Evolutionary conservation across 306 rosid genomes (phyloP).

Genomic region (Corylus heterophylla): DNA sequence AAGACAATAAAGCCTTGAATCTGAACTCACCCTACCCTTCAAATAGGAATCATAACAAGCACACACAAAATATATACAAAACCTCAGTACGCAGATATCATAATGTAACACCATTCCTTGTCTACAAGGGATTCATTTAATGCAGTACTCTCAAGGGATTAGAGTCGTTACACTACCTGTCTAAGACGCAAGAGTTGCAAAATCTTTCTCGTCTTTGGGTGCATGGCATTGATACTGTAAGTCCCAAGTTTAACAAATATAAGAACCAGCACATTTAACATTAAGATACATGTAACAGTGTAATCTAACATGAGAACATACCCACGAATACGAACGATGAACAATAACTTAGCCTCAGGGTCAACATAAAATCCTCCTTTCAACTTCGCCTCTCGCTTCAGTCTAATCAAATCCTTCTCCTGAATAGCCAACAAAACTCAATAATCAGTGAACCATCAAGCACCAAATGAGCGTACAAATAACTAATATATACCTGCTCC

Average conservation of each 20-base stretch:
- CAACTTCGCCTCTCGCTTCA: conserved; percentile 89
- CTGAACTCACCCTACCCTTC: background rate
- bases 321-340: conserved; percentile 86
- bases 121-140: background rate
- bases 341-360: conserved; percentile 85
- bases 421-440: background rate
- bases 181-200: conserved; percentile 86
- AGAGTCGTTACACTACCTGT: conserved; percentile 46
- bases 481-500: conserved; percentile 45
- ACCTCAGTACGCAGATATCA: too few species aligned
- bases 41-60: background rate
- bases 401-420: conserved; percentile 63
- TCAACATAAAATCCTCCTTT: conserved; percentile 96
- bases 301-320: conserved; percentile 20
- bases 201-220: conserved; percentile 78
- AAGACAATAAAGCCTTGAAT: background rate
- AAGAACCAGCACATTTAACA: background rate
- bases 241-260: background rate
- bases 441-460: background rate
- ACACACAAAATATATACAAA: too few species aligned
- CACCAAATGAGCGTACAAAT: background rate
- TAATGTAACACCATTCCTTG: background rate
- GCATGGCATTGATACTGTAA: conserved; percentile 88
- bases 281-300: background rate
- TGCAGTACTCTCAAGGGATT: background rate